Conservation (phyloP, 2,329 filamentous ascomycete species). For the Botryotinia narcissicola region DNA sequence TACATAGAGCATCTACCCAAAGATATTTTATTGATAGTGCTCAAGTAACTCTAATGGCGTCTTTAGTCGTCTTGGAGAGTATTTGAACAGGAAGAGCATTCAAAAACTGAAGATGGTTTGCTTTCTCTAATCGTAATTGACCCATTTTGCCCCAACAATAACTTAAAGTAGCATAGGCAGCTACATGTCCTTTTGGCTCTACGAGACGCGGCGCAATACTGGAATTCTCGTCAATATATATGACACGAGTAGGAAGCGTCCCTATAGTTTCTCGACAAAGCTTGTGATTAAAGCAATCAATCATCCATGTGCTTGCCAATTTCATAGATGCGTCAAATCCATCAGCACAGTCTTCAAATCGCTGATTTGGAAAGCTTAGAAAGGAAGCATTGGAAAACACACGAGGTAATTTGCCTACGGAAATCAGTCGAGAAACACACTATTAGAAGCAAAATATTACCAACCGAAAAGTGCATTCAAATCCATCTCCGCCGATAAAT, state of each 20-base stretch:
- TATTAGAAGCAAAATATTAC: neutral
- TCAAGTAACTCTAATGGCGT: neutral
- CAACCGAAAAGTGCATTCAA: neutral
- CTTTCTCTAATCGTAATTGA: neutral
- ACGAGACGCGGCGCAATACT: neutral
- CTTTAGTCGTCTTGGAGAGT: neutral
- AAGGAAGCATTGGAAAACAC: neutral
- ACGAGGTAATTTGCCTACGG: neutral
- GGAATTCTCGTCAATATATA: neutral
- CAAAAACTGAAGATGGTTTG: neutral
- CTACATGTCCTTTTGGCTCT: neutral
- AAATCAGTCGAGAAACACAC: neutral
- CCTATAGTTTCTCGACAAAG: neutral
- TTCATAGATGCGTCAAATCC: neutral
- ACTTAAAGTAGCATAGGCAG: neutral
- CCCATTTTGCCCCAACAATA: neutral
- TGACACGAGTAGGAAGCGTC: neutral
- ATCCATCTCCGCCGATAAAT: neutral
- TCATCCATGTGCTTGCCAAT: neutral
- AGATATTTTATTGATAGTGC: neutral
- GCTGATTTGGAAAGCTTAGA: neutral
- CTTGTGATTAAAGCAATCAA: neutral
- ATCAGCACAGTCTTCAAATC: neutral
- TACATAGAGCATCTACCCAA: neutral
- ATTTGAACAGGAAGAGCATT: neutral